A percentile compares a stretch with the other conserved stretches of the same genome.
phyloP scores from a whole-genome alignment of 148 eudicot genomes.

The Rhododendron ferrugineum region DNA sequence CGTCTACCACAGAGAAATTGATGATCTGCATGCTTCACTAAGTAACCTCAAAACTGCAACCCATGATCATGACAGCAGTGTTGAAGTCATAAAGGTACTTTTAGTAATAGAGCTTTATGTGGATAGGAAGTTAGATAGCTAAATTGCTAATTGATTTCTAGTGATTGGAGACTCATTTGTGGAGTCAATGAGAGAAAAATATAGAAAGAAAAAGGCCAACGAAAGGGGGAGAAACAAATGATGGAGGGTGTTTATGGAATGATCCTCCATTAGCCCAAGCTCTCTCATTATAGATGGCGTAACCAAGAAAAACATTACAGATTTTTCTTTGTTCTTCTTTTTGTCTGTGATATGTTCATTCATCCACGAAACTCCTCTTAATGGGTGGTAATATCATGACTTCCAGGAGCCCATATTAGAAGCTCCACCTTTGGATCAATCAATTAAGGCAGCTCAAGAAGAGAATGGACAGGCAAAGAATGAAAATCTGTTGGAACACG shows the following conservation, averaged over 20 bases:
- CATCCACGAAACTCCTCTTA: background rate
- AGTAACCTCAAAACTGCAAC: slow-evolving; percentile 22
- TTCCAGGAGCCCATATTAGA: slow-evolving; percentile 50
- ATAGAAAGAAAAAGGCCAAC: background rate
- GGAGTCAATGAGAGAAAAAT: background rate
- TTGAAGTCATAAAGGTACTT: slow-evolving; percentile 52
- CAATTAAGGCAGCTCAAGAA: slow-evolving; percentile 11
- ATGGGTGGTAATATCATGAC: background rate
- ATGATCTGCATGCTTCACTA: slow-evolving; percentile 42
- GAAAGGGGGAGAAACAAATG: background rate
- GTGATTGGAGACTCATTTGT: background rate
- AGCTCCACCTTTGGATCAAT: slow-evolving; percentile 29
- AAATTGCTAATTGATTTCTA: background rate
- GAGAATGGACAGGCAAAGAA: slow-evolving; percentile 16
- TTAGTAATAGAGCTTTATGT: background rate
- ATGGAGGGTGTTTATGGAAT: background rate
- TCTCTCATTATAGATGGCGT: background rate
- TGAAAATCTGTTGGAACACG: slow-evolving; percentile 21
- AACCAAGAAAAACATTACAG: background rate
- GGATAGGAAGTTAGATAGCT: background rate
- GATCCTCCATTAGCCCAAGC: background rate
- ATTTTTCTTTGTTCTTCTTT: background rate
- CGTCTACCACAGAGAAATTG: slow-evolving; percentile 52
- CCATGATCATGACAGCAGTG: slow-evolving; percentile 21
- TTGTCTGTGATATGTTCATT: background rate